Base-by-base conservation (phyloP, 352 stramenopile genomes). In the Phytophthora sojae region DNA sequence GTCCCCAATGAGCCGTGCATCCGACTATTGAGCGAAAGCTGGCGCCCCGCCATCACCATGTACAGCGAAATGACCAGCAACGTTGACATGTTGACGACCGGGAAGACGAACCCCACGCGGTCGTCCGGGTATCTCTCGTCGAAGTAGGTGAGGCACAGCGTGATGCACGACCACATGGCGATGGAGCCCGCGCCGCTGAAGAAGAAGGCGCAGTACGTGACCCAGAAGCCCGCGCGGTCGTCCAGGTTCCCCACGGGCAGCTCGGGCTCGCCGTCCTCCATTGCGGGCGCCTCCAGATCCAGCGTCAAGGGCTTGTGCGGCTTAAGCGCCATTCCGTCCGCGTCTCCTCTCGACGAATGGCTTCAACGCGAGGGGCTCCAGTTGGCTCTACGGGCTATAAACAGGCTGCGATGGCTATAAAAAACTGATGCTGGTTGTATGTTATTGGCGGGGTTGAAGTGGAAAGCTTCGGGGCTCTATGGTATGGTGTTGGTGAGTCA, bases 31-130 rank as follows among this genome's bases (percentile, higher is more conserved):
- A 95, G 71, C 30, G 81, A 79, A 61, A 92, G 58, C 59, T 93
- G 84, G 0, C 88, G 81, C 8, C 88, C 88, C 2, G 80, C 79
- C 54, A 95, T 73, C 51, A 95, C 79, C 88, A 95, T 95, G 70
- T 92, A 95, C 6, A 95, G 70, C 52, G 73, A 91, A 60, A 93
- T 88, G 4, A 93, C 74, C 6, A 95, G 71, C 58, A 95, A 71
- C 50, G 88, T 89, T 37, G 88, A 95, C 88, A 95, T 95, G 71
- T 93, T 95, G 69, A 93, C 79, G 26, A 95, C 85, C 3, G 88
- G 88, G 64, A 95, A 93, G 37, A 95, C 81, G 54, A 95, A 95
- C 7, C 82, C 79, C 19, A 92, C 82, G 66, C 85, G 82, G 56
- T 93, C 76, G 53, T 77, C 63, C 17, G 88, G 84, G 68, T 88